phyloP scores from a whole-genome alignment of 192 early-diverging fungal species.

The Rhizoclosmatium sp. region DNA sequence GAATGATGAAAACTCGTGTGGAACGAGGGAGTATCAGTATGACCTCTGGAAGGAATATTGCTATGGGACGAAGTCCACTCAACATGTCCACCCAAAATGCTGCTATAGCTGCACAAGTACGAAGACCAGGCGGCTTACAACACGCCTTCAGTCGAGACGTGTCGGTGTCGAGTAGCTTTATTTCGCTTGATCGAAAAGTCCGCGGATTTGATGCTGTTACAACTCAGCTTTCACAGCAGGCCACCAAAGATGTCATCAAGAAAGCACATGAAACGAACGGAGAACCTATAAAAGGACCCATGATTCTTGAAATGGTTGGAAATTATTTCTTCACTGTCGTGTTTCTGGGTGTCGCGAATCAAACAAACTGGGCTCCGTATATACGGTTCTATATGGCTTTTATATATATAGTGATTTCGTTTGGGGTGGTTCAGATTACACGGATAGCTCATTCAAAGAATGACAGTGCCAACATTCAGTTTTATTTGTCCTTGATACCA shows the following conservation, averaged over 20 bases:
- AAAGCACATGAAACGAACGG: background rate
- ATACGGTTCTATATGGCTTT: slow-evolving; percentile 49
- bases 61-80: too few relatives aligned
- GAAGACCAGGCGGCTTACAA: too few relatives aligned
- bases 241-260: background rate
- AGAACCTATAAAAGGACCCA: slow-evolving; percentile 45
- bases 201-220: background rate
- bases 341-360: slow-evolving; percentile 38
- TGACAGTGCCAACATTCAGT: slow-evolving; percentile 36
- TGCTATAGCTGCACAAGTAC: too few relatives aligned
- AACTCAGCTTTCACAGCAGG: background rate
- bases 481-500: slow-evolving; percentile 51
- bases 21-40: too few relatives aligned
- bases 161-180: too few relatives aligned
- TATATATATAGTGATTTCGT: slow-evolving; percentile 30
- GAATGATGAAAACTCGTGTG: too few relatives aligned
- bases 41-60: too few relatives aligned
- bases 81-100: too few relatives aligned
- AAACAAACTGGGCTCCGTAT: slow-evolving; percentile 40
- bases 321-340: slow-evolving; percentile 50
- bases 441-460: slow-evolving; percentile 31
- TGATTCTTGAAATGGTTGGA: slow-evolving; percentile 43
- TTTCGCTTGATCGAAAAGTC: too few relatives aligned
- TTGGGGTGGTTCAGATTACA: slow-evolving; percentile 38
- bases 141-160: too few relatives aligned